Percentiles rank a stretch among this genome's conserved stretches.
phyloP scores from a whole-genome alignment of 176 grass and related monocot genomes.

The Coix lacrymajobi region DNA sequence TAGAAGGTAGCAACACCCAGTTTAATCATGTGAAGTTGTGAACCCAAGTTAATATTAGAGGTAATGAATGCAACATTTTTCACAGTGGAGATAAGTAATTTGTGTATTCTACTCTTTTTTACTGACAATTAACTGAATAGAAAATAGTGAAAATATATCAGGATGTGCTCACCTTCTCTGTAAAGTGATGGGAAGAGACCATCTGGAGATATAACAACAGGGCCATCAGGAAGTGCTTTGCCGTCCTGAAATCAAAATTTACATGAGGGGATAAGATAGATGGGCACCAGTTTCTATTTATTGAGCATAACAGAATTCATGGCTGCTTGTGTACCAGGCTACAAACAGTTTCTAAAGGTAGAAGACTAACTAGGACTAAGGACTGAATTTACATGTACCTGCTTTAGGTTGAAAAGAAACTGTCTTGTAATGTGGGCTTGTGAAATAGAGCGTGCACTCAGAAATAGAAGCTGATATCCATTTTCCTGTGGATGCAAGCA shows the following conservation, averaged over 20 bases:
- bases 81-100: background rate
- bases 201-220: slow-evolving; percentile 98
- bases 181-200: slow-evolving; percentile 96
- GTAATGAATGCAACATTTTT: background rate
- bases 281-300: slow-evolving; percentile 9
- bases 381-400: slow-evolving; percentile 39
- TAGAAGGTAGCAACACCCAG: background rate
- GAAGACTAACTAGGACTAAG: background rate
- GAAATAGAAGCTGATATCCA: slow-evolving; percentile 92
- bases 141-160: background rate
- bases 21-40: background rate
- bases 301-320: background rate
- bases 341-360: slow-evolving; percentile 11
- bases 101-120: background rate
- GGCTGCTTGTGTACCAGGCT: background rate
- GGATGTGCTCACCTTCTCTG: slow-evolving; percentile 74
- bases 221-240: slow-evolving; percentile 86
- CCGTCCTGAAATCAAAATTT: slow-evolving; percentile 71
- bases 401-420: slow-evolving; percentile 93
- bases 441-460: slow-evolving; percentile 92
- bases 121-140: background rate
- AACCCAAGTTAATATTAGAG: background rate
- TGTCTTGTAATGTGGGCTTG: slow-evolving; percentile 87
- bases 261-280: background rate
- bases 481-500: slow-evolving; percentile 61